Percentiles rank a stretch among this genome's conserved stretches.
phyloP scores from a whole-genome alignment of 768 basidiomycete species.

The Crucibulum laeve region DNA sequence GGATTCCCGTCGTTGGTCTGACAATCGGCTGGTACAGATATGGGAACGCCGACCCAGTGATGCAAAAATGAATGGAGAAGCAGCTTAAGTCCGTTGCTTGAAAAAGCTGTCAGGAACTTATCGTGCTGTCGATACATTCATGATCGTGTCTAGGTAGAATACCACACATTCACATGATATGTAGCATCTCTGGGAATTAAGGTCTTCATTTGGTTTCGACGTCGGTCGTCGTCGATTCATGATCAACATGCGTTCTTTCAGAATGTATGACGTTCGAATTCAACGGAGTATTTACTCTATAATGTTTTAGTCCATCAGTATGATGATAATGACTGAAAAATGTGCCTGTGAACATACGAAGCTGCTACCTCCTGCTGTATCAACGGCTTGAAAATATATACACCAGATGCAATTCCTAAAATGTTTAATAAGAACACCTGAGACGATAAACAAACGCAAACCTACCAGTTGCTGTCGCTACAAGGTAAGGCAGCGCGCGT shows the following conservation, averaged over 20 bases:
- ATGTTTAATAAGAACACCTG: conserved; percentile 1
- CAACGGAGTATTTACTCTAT: no score
- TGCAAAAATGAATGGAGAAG: conserved; percentile 1
- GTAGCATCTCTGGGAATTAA: no score
- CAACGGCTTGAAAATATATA: conserved; percentile 64
- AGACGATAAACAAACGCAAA: background rate
- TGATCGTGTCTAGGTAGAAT: no score
- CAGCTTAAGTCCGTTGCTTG: background rate
- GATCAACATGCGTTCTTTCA: no score
- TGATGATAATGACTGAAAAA: no score
- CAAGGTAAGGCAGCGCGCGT: conserved; percentile 43
- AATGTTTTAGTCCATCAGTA: no score
- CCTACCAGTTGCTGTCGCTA: conserved; percentile 58
- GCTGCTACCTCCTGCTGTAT: conserved; percentile 23
- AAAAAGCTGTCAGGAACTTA: background rate
- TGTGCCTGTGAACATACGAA: no score
- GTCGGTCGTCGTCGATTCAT: no score
- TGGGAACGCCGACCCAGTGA: conserved; percentile 51
- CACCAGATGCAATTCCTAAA: conserved; percentile 55
- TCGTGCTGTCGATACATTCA: background rate
- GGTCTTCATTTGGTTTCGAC: no score
- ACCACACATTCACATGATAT: no score
- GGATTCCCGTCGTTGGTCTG: background rate
- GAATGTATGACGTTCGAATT: no score
- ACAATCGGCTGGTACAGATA: conserved; percentile 33